Conservation (phyloP, 2,329 filamentous ascomycete species). For the Monosporascus sp. region DNA sequence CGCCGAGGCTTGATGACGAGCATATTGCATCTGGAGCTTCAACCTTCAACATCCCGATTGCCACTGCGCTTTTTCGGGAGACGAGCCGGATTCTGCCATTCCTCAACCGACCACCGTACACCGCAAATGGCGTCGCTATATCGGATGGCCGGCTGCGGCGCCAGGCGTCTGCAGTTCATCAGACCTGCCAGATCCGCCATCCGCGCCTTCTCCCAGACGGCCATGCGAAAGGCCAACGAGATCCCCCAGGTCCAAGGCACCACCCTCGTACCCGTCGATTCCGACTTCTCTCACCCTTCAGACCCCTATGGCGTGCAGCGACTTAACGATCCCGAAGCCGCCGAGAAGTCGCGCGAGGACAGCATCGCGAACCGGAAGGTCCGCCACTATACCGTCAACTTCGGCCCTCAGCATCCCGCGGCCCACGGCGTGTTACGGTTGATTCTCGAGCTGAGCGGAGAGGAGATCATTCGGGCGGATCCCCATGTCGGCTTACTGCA, state of each 20-base stretch:
- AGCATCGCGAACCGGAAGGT: slow-evolving; percentile 69
- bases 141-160: slow-evolving; percentile 66
- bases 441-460: slow-evolving; percentile 95
- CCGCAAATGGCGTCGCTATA: slow-evolving; percentile 64
- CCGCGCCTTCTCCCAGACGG: slow-evolving; percentile 61
- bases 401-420: slow-evolving; percentile 96
- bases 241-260: slow-evolving; percentile 49
- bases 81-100: slow-evolving; percentile 5
- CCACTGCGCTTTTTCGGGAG: background rate
- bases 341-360: slow-evolving; percentile 43
- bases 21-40: too few species aligned
- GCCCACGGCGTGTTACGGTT: slow-evolving; percentile 96
- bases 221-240: slow-evolving; percentile 58
- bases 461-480: slow-evolving; percentile 94
- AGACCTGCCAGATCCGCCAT: slow-evolving; percentile 15
- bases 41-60: too few species aligned
- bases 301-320: slow-evolving; percentile 44
- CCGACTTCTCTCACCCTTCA: slow-evolving; percentile 51
- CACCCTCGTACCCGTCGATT: slow-evolving; percentile 60
- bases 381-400: slow-evolving; percentile 99
- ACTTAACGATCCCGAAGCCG: slow-evolving; percentile 33
- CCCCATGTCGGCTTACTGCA: slow-evolving; percentile 96
- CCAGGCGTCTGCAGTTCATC: slow-evolving; percentile 52
- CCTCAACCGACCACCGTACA: slow-evolving; percentile 25
- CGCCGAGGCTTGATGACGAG: too few species aligned